Conservation (phyloP, 2,329 filamentous ascomycete genomes). For the Alternaria rosae region DNA sequence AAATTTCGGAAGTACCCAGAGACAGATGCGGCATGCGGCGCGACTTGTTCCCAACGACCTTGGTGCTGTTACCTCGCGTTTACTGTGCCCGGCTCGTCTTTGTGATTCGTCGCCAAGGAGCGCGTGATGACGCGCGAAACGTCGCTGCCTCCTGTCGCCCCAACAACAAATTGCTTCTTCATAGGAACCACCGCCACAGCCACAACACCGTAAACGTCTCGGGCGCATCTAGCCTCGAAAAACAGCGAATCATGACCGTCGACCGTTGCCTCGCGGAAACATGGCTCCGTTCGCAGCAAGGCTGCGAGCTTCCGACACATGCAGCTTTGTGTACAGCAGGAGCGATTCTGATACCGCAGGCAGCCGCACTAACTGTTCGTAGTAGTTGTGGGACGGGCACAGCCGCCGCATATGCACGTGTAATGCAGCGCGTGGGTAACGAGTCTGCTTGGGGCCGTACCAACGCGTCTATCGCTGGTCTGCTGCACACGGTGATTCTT, state of each 20-base stretch:
- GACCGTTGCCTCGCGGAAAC: background rate
- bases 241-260: background rate
- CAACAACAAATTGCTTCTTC: background rate
- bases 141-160: background rate
- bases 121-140: slow-evolving; percentile 2
- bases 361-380: background rate
- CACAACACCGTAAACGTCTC: background rate
- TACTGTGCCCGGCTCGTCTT: background rate
- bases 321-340: background rate
- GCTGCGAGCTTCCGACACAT: background rate
- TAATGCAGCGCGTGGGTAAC: background rate
- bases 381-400: background rate
- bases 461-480: background rate
- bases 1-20: background rate
- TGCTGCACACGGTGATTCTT: background rate
- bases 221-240: background rate
- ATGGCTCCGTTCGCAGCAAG: too few relatives aligned
- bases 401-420: background rate
- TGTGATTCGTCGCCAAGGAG: background rate
- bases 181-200: background rate
- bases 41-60: background rate
- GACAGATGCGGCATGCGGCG: background rate
- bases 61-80: background rate
- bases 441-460: background rate
- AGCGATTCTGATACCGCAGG: background rate